Percentiles rank a stretch among this genome's conserved stretches.
Evolutionary conservation across 768 basidiomycete genomes (phyloP).

Genomic region (Psilocybe cyanescens): DNA sequence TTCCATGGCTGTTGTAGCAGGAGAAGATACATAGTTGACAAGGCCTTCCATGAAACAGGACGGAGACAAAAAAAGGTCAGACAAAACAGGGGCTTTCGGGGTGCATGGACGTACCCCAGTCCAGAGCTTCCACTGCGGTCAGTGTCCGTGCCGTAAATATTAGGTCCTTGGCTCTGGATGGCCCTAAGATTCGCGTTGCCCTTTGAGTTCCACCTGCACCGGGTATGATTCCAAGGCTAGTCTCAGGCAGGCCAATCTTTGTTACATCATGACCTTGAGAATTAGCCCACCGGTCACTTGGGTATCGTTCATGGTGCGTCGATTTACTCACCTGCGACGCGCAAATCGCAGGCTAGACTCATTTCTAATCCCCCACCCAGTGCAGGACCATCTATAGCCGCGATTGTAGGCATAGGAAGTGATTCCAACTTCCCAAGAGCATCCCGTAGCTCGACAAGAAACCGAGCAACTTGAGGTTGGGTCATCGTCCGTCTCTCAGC

Average conservation of each 20-base stretch:
- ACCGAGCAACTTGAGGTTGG: constrained; percentile 70
- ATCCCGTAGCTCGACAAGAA: constrained; percentile 75
- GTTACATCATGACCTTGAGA: constrained; percentile 62
- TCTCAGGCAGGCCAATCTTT: constrained; percentile 90
- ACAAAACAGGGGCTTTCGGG: neutral
- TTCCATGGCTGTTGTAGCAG: constrained; percentile 65
- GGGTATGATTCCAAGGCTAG: constrained; percentile 79
- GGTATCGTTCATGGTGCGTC: neutral
- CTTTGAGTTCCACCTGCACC: constrained; percentile 92
- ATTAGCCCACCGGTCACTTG: neutral
- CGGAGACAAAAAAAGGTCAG: constrained; percentile 4
- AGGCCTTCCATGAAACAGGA: constrained; percentile 54
- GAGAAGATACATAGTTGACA: constrained; percentile 76
- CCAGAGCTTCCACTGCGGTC: constrained; percentile 66
- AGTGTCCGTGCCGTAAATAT: constrained; percentile 82
- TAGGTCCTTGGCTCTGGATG: constrained; percentile 82
- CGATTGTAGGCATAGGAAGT: constrained; percentile 87
- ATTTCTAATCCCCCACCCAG: constrained; percentile 93
- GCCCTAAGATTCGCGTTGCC: constrained; percentile 74
- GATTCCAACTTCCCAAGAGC: constrained; percentile 78
- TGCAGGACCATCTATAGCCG: constrained; percentile 92
- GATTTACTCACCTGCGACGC: constrained; percentile 73
- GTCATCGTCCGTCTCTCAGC: constrained; percentile 86
- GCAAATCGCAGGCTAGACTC: constrained; percentile 86
- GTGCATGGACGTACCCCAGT: constrained; percentile 57